Evolutionary conservation across 805 yeast species (phyloP).

Genomic region (Yamadazyma nakazawae): DNA sequence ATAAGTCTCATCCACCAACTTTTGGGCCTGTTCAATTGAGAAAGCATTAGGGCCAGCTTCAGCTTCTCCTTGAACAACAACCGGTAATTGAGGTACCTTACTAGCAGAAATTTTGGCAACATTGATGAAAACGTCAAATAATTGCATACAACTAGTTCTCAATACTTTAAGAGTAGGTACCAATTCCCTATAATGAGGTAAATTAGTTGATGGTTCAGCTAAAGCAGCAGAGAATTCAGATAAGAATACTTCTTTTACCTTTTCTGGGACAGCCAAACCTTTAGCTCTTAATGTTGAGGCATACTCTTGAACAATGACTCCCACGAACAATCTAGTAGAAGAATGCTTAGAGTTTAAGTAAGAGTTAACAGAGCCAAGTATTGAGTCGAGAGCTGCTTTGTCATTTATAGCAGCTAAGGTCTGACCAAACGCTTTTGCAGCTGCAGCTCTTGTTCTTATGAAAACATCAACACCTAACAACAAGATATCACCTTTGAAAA

Average conservation of each 20-base stretch:
- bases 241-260: constrained; percentile 21
- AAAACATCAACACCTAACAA: constrained; percentile 75
- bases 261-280: constrained; percentile 14
- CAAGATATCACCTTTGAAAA: constrained; percentile 86
- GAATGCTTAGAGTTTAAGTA: constrained; percentile 63
- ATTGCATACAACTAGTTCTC: constrained; percentile 81
- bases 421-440: constrained; percentile 73
- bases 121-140: constrained; percentile 74
- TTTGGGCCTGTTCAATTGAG: constrained; percentile 71
- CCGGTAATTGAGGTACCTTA: constrained; percentile 78
- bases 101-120: constrained; percentile 68
- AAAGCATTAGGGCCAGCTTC: constrained; percentile 96
- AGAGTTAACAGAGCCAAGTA: constrained; percentile 35
- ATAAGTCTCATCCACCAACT: constrained; percentile 59
- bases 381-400: constrained; percentile 33
- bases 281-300: constrained; percentile 32
- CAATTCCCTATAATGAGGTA: constrained; percentile 72
- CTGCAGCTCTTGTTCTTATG: constrained; percentile 69
- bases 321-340: constrained; percentile 72
- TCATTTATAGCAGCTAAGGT: constrained; percentile 50
- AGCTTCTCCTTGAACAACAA: constrained; percentile 88
- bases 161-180: constrained; percentile 83
- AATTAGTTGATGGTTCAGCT: constrained; percentile 33
- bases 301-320: constrained; percentile 70
- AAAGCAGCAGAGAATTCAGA: constrained; percentile 34